A percentile compares a stretch with the other conserved stretches of the same genome.
Conservation (phyloP, 495 filamentous ascomycete genomes). For the Penicillium longicatenatum region DNA sequence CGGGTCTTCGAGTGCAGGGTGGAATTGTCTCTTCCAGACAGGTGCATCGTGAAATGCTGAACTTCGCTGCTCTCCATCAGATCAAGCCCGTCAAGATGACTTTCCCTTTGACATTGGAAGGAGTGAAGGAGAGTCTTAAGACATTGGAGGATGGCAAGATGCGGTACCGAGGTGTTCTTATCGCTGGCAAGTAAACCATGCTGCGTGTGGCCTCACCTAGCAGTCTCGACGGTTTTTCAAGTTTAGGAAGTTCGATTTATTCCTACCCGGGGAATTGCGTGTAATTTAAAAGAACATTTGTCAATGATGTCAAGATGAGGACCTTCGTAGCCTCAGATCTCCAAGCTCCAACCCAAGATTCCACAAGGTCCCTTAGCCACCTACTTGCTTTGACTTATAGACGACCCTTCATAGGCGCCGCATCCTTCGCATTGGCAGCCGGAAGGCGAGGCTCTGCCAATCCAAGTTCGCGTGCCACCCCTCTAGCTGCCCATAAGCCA, state of each 20-base stretch:
- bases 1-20: slow-evolving; percentile 56
- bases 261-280: not conserved
- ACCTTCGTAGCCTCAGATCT: not conserved
- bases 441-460: slow-evolving; percentile 25
- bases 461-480: slow-evolving; percentile 16
- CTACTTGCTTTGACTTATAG: not conserved
- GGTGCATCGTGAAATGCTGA: slow-evolving; percentile 56
- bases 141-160: slow-evolving; percentile 57
- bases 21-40: slow-evolving; percentile 51
- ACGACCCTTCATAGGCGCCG: slow-evolving; percentile 9
- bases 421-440: slow-evolving; percentile 19
- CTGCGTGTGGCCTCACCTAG: not conserved
- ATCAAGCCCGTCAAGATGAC: slow-evolving; percentile 59
- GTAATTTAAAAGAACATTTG: not conserved
- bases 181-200: slow-evolving; percentile 22
- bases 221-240: not conserved
- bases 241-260: not conserved
- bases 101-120: slow-evolving; percentile 57
- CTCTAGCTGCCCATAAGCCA: slow-evolving; percentile 27
- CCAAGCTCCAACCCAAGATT: no score
- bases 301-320: not conserved
- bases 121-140: slow-evolving; percentile 53
- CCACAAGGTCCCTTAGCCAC: not conserved
- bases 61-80: slow-evolving; percentile 55
- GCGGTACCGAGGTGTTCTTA: slow-evolving; percentile 58